phyloP scores from a whole-genome alignment of 2,329 filamentous ascomycete species.

The Phoma sp. region DNA sequence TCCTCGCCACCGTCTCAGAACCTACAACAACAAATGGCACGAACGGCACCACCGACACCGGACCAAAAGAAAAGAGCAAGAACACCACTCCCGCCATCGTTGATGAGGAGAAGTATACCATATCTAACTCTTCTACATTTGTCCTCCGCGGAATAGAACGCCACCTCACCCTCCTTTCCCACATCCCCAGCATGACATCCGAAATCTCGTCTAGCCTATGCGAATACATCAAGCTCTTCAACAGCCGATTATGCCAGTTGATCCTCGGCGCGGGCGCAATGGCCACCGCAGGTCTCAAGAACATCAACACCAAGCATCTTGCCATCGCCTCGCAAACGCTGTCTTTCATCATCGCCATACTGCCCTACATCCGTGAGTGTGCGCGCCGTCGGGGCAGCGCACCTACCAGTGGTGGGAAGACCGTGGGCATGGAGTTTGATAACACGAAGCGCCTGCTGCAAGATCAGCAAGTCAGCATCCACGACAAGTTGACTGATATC shows the following conservation, averaged over 20 bases:
- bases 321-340: conserved; percentile 90
- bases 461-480: conserved; percentile 89
- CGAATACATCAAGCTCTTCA: conserved; percentile 90
- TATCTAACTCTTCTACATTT: conserved; percentile 82
- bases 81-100: conserved; percentile 69
- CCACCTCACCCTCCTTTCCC: conserved; percentile 82
- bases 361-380: conserved; percentile 91
- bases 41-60: conserved; percentile 43
- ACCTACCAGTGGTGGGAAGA: conserved; percentile 44
- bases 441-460: conserved; percentile 83
- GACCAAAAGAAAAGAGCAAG: conserved; percentile 53
- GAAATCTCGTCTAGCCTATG: conserved; percentile 82
- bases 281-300: conserved; percentile 85
- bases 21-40: conserved; percentile 24
- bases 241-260: conserved; percentile 93
- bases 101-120: conserved; percentile 83
- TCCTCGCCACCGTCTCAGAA: conserved; percentile 33
- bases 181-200: conserved; percentile 86
- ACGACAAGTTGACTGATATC: conserved; percentile 92
- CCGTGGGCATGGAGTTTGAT: conserved; percentile 79
- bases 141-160: conserved; percentile 82
- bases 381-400: conserved; percentile 73
- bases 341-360: conserved; percentile 83
- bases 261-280: conserved; percentile 95
- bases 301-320: conserved; percentile 89